These are phyloP conservation scores for Powellomyces hirtus DNA, from an alignment of 192 early-diverging fungal species.

Conservation along the genomic window DNA sequence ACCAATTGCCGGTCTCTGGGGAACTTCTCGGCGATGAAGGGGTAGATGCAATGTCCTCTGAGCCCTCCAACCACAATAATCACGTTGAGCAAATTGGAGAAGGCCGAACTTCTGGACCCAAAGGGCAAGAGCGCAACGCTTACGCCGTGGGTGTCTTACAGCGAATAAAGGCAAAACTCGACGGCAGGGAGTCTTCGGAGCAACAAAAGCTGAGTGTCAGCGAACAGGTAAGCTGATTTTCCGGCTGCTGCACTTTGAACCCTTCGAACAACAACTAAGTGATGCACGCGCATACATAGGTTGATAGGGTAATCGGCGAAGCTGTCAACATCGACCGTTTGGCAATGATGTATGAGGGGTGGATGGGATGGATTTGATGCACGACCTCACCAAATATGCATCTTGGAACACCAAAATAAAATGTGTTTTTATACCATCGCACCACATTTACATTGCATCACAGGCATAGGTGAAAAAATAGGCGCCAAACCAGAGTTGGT, in stretches of 20 bases:
- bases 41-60: neutral
- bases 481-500: no score
- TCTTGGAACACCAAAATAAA: no score
- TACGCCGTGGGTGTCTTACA: constrained; percentile 64
- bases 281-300: no score
- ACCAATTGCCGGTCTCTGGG: neutral
- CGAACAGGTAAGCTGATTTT: constrained; percentile 53
- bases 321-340: constrained; percentile 68
- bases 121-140: constrained; percentile 43
- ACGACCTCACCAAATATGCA: no score
- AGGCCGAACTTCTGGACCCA: neutral
- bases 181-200: constrained; percentile 58
- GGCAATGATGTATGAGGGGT: constrained; percentile 83
- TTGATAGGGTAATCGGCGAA: constrained; percentile 62
- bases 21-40: neutral
- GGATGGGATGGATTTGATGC: constrained; percentile 80
- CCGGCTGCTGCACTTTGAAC: neutral
- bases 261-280: no score
- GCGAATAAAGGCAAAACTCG: constrained; percentile 63
- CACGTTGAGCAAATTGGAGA: no score
- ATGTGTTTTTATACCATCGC: no score
- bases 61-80: no score
- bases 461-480: no score
- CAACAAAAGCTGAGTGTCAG: constrained; percentile 52
- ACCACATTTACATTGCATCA: no score